Evolutionary conservation across 1,284 basidiomycete species (phyloP).

Genomic region (Boletellus deceptivus): DNA sequence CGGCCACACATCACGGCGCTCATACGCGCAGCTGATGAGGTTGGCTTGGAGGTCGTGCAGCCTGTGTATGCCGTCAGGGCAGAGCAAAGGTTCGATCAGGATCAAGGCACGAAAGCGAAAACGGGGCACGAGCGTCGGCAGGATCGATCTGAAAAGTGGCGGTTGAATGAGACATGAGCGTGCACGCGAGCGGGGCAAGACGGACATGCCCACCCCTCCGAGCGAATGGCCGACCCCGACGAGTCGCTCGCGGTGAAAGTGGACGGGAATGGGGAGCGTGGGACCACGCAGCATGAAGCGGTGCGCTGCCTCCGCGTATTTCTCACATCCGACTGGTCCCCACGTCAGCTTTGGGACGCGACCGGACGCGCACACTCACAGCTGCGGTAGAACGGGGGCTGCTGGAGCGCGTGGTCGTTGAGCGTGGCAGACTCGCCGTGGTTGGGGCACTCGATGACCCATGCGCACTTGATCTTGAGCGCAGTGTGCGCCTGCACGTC

Average conservation of each 20-base stretch:
- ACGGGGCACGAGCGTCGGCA: constrained; percentile 44
- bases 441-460: constrained; percentile 54
- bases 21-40: constrained; percentile 45
- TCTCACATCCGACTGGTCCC: constrained; percentile 54
- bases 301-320: constrained; percentile 53
- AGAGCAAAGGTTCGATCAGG: constrained; percentile 56
- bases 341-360: not conserved
- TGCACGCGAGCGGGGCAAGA: constrained; percentile 11
- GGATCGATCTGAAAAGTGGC: constrained; percentile 41
- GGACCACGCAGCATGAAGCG: constrained; percentile 46
- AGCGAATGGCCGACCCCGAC: constrained; percentile 63
- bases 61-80: constrained; percentile 43
- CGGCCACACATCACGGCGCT: constrained; percentile 49
- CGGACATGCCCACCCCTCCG: constrained; percentile 59
- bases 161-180: constrained; percentile 10
- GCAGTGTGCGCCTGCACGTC: not conserved
- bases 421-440: constrained; percentile 46
- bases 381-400: constrained; percentile 41
- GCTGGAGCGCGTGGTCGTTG: constrained; percentile 41
- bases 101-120: constrained; percentile 47
- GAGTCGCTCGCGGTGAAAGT: constrained; percentile 48
- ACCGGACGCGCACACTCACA: constrained; percentile 35
- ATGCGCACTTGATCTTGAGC: constrained; percentile 46
- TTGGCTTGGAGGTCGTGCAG: constrained; percentile 38
- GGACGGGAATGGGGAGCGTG: constrained; percentile 24